A percentile compares a stretch with the other conserved stretches of the same genome.
Evolutionary conservation across 768 basidiomycete genomes (phyloP).

Genomic region (Pluteus cervinus): DNA sequence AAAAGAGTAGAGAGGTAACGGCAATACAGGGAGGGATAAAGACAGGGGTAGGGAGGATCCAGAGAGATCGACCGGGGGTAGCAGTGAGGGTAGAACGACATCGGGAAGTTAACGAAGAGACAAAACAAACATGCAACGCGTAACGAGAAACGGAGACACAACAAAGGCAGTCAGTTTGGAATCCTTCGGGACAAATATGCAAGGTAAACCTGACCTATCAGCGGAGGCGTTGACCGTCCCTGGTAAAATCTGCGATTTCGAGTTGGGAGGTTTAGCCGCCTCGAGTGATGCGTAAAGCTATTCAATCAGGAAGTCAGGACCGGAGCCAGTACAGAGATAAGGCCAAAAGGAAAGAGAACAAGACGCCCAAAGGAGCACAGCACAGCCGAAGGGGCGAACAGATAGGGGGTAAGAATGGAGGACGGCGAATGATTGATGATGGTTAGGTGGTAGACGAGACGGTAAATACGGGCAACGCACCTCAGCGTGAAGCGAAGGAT

Average conservation of each 20-base stretch:
- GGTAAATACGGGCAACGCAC: conserved; percentile 30
- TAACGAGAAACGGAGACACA: no score
- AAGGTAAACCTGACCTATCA: conserved; percentile 65
- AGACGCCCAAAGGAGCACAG: no score
- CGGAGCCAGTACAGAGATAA: background rate
- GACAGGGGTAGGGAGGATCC: no score
- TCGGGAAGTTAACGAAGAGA: no score
- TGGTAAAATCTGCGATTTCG: conserved; percentile 31
- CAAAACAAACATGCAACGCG: no score
- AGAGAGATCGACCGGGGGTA: no score
- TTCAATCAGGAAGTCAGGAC: conserved; percentile 7
- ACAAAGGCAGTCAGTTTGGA: conserved; percentile 1
- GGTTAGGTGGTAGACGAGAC: background rate
- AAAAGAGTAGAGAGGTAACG: background rate
- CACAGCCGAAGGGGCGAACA: conserved; percentile 6
- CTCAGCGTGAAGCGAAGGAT: conserved; percentile 41
- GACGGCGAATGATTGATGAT: background rate
- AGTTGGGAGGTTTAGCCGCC: conserved; percentile 34
- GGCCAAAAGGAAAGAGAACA: conserved; percentile 4
- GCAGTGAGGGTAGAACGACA: no score
- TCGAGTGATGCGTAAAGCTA: conserved; percentile 44
- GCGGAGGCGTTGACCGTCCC: conserved; percentile 69
- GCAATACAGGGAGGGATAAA: background rate
- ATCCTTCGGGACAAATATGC: no score
- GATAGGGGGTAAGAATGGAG: conserved; percentile 8